These are phyloP conservation scores for Solanum sparsipilum DNA, from an alignment of 257 asterid species.

Conservation along the genomic window DNA sequence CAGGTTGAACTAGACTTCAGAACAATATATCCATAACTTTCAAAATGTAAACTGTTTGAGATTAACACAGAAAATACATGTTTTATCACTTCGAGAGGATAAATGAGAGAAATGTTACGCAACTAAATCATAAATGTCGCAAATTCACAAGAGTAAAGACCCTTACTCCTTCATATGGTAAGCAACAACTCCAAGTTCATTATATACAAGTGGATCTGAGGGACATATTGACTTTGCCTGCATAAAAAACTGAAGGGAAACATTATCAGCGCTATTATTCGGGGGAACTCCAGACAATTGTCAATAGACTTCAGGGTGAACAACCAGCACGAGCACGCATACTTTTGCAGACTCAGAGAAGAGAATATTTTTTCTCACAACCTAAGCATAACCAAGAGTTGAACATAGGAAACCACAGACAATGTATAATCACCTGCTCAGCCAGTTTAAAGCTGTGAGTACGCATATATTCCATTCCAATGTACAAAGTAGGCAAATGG, in stretches of 20 bases:
- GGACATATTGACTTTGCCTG: constrained; percentile 88
- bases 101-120: neutral
- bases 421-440: constrained; percentile 59
- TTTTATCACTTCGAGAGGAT: neutral
- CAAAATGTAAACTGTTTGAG: neutral
- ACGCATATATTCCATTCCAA: constrained; percentile 99
- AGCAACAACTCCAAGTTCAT: constrained; percentile 97
- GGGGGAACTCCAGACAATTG: constrained; percentile 1
- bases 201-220: constrained; percentile 90
- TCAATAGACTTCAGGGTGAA: constrained; percentile 8
- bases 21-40: neutral
- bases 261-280: neutral
- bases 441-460: constrained; percentile 97
- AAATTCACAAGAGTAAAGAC: constrained; percentile 1
- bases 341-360: neutral
- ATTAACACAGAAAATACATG: neutral
- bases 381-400: neutral
- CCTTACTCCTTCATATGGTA: constrained; percentile 98
- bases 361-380: neutral
- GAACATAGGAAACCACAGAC: constrained; percentile 1
- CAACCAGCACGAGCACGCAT: neutral
- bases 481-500: constrained; percentile 87
- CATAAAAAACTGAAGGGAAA: constrained; percentile 71
- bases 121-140: neutral
- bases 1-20: neutral